Evolutionary conservation across 2,329 filamentous ascomycete species (phyloP).

Genomic region (Ascomycota sp.): DNA sequence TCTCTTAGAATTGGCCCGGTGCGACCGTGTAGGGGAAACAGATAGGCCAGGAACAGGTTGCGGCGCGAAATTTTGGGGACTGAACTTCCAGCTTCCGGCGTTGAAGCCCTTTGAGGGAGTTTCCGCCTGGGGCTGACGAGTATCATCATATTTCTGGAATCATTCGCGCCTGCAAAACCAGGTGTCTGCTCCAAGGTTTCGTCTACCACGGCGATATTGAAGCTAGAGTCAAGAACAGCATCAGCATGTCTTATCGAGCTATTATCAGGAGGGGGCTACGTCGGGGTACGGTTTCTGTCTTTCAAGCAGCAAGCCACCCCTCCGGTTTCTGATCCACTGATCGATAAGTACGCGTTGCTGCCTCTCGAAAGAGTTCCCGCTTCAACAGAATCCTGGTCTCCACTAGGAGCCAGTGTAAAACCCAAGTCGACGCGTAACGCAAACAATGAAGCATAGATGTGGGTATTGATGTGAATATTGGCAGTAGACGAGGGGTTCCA

Average conservation of each 20-base stretch:
- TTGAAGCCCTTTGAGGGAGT: slow-evolving; percentile 20
- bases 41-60: slow-evolving; percentile 17
- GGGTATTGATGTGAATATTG: slow-evolving; percentile 2
- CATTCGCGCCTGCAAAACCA: slow-evolving; percentile 10
- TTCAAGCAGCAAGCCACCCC: slow-evolving; percentile 3
- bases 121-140: slow-evolving; percentile 6
- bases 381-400: slow-evolving; percentile 7
- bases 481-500: slow-evolving; percentile 10
- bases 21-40: slow-evolving; percentile 22
- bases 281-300: slow-evolving; percentile 2
- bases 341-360: slow-evolving; percentile 18
- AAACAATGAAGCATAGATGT: neutral
- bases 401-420: slow-evolving; percentile 11
- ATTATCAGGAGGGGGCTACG: neutral
- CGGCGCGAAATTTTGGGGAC: slow-evolving; percentile 32
- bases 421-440: slow-evolving; percentile 2
- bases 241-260: slow-evolving; percentile 10
- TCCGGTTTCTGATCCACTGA: slow-evolving; percentile 14
- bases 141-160: slow-evolving; percentile 20
- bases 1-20: slow-evolving; percentile 32
- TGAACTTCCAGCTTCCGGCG: slow-evolving; percentile 34
- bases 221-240: slow-evolving; percentile 20
- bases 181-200: slow-evolving; percentile 17
- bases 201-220: slow-evolving; percentile 25
- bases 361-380: slow-evolving; percentile 17